Conservation (phyloP, 83 land plant genomes). For the Diphasiastrum complanatum region DNA sequence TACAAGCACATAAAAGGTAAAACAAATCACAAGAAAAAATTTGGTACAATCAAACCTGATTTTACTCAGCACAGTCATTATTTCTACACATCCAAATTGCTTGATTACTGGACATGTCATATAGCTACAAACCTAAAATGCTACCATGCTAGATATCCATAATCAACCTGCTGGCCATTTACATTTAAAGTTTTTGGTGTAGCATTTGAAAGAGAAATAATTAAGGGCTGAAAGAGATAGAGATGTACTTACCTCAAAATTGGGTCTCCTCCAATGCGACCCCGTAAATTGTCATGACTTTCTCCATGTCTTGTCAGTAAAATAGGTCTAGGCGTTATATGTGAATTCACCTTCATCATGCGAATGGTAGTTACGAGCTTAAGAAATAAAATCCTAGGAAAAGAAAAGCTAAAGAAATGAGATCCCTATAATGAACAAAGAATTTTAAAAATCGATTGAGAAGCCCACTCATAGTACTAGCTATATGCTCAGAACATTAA, state of each 20-base stretch:
- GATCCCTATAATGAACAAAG: no score
- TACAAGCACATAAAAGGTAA: background rate
- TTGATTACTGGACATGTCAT: no score
- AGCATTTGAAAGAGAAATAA: background rate
- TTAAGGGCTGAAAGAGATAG: background rate
- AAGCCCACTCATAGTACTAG: no score
- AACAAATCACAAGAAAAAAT: background rate
- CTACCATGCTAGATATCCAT: no score
- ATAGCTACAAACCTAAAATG: no score
- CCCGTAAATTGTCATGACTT: slow-evolving; percentile 82
- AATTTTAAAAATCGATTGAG: no score
- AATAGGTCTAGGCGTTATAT: slow-evolving; percentile 94
- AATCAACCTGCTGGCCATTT: no score
- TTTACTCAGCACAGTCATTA: no score
- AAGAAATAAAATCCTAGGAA: background rate
- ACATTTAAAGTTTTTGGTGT: no score
- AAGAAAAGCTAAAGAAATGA: background rate
- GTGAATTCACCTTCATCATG: slow-evolving; percentile 75
- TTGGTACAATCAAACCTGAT: no score
- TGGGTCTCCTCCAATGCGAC: slow-evolving; percentile 94
- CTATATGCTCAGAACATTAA: no score
- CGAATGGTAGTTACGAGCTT: background rate
- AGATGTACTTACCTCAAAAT: slow-evolving; percentile 51
- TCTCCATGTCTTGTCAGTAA: slow-evolving; percentile 94
- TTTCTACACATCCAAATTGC: no score